These are phyloP conservation scores for Paecilomyces niveus DNA, from an alignment of 2,329 filamentous ascomycete species.

Conservation along the genomic window DNA sequence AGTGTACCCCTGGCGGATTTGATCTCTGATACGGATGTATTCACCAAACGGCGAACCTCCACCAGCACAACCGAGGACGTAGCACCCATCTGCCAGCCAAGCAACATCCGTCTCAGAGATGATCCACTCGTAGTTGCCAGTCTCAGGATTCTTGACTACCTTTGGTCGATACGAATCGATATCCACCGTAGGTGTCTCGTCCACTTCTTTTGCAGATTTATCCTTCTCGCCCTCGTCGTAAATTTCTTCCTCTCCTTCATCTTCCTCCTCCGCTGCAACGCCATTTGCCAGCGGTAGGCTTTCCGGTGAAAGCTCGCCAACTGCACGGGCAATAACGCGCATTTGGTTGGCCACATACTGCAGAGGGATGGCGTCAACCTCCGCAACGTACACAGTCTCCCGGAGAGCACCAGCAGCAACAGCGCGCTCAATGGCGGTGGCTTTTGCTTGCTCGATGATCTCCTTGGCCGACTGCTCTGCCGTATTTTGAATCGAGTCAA, in stretches of 20 bases:
- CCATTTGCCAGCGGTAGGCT: conserved; percentile 7
- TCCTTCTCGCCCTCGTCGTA: conserved; percentile 11
- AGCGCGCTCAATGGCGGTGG: conserved; percentile 36
- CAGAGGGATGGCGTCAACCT: conserved; percentile 50
- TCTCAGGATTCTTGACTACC: conserved; percentile 23
- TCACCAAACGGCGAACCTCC: conserved; percentile 41
- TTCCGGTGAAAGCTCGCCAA: conserved; percentile 48
- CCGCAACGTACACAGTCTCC: conserved; percentile 42
- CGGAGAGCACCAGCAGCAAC: conserved; percentile 41
- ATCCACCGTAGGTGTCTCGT: conserved; percentile 12
- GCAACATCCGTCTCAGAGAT: conserved; percentile 39
- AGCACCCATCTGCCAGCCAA: conserved; percentile 42
- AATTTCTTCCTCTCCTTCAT: conserved; percentile 13
- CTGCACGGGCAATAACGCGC: conserved; percentile 48
- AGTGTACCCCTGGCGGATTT: conserved; percentile 32
- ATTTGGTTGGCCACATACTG: conserved; percentile 48
- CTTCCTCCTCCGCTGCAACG: conserved; percentile 16
- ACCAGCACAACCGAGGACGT: conserved; percentile 43
- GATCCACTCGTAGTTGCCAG: conserved; percentile 29
- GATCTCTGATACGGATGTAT: conserved; percentile 36
- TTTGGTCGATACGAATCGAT: conserved; percentile 33
- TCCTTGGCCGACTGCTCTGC: conserved; percentile 15
- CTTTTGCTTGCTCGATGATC: conserved; percentile 11
- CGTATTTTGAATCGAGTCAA: conserved; percentile 44
- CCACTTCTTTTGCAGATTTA: conserved; percentile 4